Base-by-base conservation (phyloP, 2,329 filamentous ascomycete genomes). In the Tolypocladium guangdongense region DNA sequence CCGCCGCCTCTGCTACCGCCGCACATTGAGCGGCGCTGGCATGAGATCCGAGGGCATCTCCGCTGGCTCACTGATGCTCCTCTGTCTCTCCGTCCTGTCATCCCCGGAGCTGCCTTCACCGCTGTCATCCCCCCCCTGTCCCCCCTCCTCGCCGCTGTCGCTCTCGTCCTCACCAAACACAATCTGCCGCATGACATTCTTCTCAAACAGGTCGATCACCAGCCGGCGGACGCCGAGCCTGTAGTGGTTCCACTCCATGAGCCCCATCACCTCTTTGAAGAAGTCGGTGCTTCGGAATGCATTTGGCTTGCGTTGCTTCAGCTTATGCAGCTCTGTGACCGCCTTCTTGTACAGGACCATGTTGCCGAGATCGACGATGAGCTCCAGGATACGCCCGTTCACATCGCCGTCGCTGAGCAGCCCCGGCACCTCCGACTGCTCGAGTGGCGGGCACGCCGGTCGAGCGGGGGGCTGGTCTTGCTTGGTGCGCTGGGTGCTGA, bases 141-240 rank as follows among this genome's bases (percentile, higher is more conserved):
- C 83, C 20, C 65, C 65, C 12, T 71, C 69, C 37, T 65, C 68
- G 36, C 65, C 69, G 51, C 89, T 87, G 52, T 88, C 86, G 22
- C 88, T 86, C 50, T 87, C 86, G 11, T 71, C 71, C 22, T 69
- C 71, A 22, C 87, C 86, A 54, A 95, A 84, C 14, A 99, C 87
- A 56, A 96, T 88, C 59, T 83, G 82, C 58, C 90, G 78, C 70
- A 97, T 78, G 45, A 97, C 88, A 55, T 82, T 85, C 70, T 92
- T 93, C 64, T 97, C 92, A 63, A 99, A 99, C 24, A 99, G 73
- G 65, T 97, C 93, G 55, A 97, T 84, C 37, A 96, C 87, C 71
- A 96, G 91, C 47, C 92, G 85, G 57, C 92, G 86, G 32, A 95
- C 87, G 1, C 86, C 86, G 2, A 99, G 78, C 24, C 90, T 82